Conservation (phyloP, 805 yeast genomes). For the fission yeast (Schizosaccharomyces pombe) region DNA sequence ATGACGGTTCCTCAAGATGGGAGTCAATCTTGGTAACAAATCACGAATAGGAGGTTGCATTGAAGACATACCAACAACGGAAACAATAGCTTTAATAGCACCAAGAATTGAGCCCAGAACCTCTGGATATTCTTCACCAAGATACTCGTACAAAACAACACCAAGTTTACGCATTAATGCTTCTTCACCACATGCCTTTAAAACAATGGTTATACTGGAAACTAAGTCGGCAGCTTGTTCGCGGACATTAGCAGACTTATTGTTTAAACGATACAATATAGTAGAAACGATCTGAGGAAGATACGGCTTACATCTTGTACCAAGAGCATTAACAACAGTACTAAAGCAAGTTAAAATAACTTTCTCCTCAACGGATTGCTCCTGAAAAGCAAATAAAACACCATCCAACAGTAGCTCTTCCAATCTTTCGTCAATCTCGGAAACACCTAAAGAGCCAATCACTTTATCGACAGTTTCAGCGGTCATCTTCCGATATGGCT, state of each 20-base stretch:
- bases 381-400: slow-evolving; percentile 54
- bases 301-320: slow-evolving; percentile 43
- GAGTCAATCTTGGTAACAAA: slow-evolving; percentile 67
- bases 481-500: slow-evolving; percentile 55
- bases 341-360: slow-evolving; percentile 41
- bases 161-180: slow-evolving; percentile 44
- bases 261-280: slow-evolving; percentile 46
- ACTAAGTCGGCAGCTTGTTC: slow-evolving; percentile 69
- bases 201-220: slow-evolving; percentile 37
- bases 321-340: slow-evolving; percentile 36
- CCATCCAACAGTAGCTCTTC: slow-evolving; percentile 61
- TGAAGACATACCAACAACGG: slow-evolving; percentile 31
- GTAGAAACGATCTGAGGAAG: slow-evolving; percentile 49
- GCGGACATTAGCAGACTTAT: slow-evolving; percentile 46
- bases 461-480: slow-evolving; percentile 43
- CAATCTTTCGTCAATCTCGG: slow-evolving; percentile 36
- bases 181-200: slow-evolving; percentile 40
- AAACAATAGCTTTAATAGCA: slow-evolving; percentile 42
- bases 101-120: slow-evolving; percentile 66
- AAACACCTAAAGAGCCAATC: slow-evolving; percentile 26
- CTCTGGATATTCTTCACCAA: slow-evolving; percentile 88
- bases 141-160: slow-evolving; percentile 59
- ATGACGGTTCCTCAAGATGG: slow-evolving; percentile 70
- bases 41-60: slow-evolving; percentile 67
- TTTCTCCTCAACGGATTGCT: slow-evolving; percentile 37